A percentile compares a stretch with the other conserved stretches of the same genome.
Conservation (phyloP, 2,329 filamentous ascomycete genomes). For the Venturia pyrina region DNA sequence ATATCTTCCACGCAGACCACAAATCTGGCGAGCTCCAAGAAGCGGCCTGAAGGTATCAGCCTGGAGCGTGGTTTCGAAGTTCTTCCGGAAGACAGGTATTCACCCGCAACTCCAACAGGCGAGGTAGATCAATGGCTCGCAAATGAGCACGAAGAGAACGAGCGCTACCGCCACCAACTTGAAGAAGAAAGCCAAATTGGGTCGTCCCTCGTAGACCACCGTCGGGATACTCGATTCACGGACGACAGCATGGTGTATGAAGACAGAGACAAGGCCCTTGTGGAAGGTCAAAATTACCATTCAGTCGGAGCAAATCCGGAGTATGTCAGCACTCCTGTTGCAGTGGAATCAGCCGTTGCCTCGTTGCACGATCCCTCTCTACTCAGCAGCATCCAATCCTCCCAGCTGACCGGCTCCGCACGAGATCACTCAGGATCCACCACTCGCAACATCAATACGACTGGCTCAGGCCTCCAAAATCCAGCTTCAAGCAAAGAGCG, state of each 20-base stretch:
- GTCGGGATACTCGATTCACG: constrained; percentile 20
- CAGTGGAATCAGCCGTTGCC: constrained; percentile 81
- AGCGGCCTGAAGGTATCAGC: constrained; percentile 43
- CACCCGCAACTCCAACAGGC: constrained; percentile 22
- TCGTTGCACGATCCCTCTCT: constrained; percentile 80
- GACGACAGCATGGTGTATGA: constrained; percentile 36
- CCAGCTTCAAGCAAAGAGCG: constrained; percentile 6
- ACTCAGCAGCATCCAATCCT: constrained; percentile 40
- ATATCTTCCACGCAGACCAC: constrained; percentile 48
- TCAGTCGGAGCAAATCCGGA: constrained; percentile 64
- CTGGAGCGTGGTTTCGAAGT: constrained; percentile 42
- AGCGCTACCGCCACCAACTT: constrained; percentile 39
- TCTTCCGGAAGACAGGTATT: constrained; percentile 32
- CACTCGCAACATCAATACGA: not conserved
- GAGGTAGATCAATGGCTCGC: constrained; percentile 41
- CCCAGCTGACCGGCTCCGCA: constrained; percentile 18
- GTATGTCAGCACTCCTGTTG: constrained; percentile 61
- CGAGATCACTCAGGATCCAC: constrained; percentile 7
- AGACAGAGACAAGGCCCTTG: constrained; percentile 43
- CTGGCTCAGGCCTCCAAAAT: not conserved
- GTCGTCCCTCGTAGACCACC: constrained; percentile 29
- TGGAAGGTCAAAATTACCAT: constrained; percentile 58
- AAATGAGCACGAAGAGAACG: constrained; percentile 49
- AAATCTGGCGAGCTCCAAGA: constrained; percentile 43
- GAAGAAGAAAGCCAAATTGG: constrained; percentile 35